Evolutionary conservation across 495 filamentous ascomycete genomes (phyloP).

Genomic region (Platismatia glauca): DNA sequence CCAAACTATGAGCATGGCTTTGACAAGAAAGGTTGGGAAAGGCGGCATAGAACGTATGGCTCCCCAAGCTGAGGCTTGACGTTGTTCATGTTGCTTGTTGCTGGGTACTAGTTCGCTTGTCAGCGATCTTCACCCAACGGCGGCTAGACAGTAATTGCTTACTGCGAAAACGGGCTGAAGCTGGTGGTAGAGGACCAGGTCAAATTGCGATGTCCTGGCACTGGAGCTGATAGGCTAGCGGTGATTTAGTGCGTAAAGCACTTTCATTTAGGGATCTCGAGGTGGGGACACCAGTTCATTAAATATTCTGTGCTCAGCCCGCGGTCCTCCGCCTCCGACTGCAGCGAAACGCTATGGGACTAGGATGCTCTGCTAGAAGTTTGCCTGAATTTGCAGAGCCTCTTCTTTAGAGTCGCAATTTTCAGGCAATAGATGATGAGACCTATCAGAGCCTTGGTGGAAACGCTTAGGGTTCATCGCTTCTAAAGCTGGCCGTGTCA

Average conservation of each 20-base stretch:
- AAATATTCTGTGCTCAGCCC: not conserved
- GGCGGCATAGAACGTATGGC: not conserved
- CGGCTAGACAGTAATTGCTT: not conserved
- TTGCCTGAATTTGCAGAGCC: conserved; percentile 1
- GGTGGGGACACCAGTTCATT: not conserved
- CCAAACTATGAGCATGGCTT: not conserved
- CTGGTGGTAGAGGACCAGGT: not conserved
- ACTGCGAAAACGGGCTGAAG: not conserved
- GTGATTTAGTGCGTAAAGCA: not conserved
- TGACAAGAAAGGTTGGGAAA: not conserved
- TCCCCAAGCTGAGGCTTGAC: not conserved
- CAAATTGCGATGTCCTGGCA: not conserved
- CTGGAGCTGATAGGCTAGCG: not conserved
- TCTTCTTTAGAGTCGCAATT: not conserved
- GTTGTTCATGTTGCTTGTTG: not conserved
- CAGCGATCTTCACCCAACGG: not conserved
- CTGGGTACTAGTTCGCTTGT: not conserved
- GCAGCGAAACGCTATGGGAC: not conserved
- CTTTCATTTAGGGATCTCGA: not conserved
- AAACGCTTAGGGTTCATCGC: not conserved
- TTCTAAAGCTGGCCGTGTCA: not conserved
- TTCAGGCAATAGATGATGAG: not conserved
- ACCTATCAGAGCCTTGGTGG: not conserved
- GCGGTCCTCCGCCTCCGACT: not conserved
- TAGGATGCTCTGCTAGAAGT: not conserved